Base-by-base conservation (phyloP, 495 filamentous ascomycete genomes). In the Penicillium subrubescens region DNA sequence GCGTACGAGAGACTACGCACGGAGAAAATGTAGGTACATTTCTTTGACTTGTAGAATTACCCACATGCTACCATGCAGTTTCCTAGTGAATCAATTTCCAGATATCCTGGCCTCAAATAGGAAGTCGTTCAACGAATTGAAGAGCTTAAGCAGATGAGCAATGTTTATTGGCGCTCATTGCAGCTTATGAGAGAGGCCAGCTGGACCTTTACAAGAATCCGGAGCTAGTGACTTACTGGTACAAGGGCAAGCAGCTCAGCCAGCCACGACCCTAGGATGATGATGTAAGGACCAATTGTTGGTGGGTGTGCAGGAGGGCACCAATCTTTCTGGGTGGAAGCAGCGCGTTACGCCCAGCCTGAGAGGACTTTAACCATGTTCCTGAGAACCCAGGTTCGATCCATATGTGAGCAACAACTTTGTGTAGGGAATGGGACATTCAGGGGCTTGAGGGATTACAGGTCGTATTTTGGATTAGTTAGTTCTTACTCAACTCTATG, bases 211-310 rank as follows among this genome's bases (percentile, higher is more conserved):
- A 43, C 39, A 2, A 10, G 2, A 15, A 43, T 43, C 34, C 8
- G 11, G 53, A 51, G 17, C 34, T 63, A 7, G 61, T 63, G 11
- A 63, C 61, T 0, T 63, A 63, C 43, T 63, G 61, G 61, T 33
- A 29, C 12, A 51, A 57, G n/a, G 61, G 44, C 21, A 34, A 35
- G 31, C 61, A 63, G 33, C 17, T 63, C 33, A 57, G 53, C n/a
- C 61, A 63, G 29, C 61, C 61, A 23, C 61, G 61, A 6, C 53
- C 53, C 8, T 63, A 57, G 15, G 23, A 51, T 8, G 57, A 34
- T 52, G 29, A 57, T 6, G 61, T 57, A 19, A 37, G 44, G 11
- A 21, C 48, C 34, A 12, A 46, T 63, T 12, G 57, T 34, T 7
- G 14, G 15, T 15, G 48, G 50, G 29, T 12, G 35, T 27, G 31